A percentile compares a stretch with the other conserved stretches of the same genome.
Conservation (phyloP, 1,284 basidiomycete genomes). For the Moesziomyces antarcticus region DNA sequence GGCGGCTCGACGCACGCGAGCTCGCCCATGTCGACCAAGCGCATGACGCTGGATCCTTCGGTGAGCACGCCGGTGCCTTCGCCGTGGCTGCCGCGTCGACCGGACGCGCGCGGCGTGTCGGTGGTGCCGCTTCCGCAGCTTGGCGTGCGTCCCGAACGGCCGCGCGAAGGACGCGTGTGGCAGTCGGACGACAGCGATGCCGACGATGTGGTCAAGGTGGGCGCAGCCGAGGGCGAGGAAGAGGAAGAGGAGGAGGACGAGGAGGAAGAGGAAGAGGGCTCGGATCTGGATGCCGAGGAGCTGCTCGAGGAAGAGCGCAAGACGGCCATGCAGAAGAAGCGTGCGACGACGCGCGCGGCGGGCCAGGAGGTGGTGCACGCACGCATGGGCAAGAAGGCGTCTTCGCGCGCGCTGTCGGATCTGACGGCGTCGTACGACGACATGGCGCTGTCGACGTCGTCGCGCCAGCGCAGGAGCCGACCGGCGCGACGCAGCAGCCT, state of each 20-base stretch:
- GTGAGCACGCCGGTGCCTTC: conserved; percentile 60
- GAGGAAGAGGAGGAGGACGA: conserved; percentile 52
- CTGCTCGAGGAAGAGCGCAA: conserved; percentile 57
- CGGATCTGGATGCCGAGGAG: conserved; percentile 57
- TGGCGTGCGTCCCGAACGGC: conserved; percentile 59
- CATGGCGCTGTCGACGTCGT: conserved; percentile 24
- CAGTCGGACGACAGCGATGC: conserved; percentile 51
- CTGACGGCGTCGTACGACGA: conserved; percentile 42
- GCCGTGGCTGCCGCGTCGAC: conserved; percentile 59
- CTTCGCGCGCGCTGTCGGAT: conserved; percentile 31
- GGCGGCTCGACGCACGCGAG: conserved; percentile 10
- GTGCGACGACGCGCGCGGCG: conserved; percentile 63
- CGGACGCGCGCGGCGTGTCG: conserved; percentile 59
- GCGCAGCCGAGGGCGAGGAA: conserved; percentile 21
- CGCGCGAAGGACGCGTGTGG: conserved; percentile 63
- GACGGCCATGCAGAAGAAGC: conserved; percentile 60
- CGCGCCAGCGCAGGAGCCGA: conserved; percentile 8
- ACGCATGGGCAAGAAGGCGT: conserved; percentile 35
- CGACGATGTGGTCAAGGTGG: conserved; percentile 23
- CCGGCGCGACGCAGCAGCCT: conserved; percentile 18
- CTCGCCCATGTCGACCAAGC: conserved; percentile 30
- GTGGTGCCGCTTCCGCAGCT: conserved; percentile 65
- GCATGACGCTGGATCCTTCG: conserved; percentile 44
- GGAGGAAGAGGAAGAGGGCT: conserved; percentile 54
- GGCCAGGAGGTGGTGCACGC: conserved; percentile 62